phyloP scores from a whole-genome alignment of 2,329 filamentous ascomycete genomes.

The Fusarium sp. region DNA sequence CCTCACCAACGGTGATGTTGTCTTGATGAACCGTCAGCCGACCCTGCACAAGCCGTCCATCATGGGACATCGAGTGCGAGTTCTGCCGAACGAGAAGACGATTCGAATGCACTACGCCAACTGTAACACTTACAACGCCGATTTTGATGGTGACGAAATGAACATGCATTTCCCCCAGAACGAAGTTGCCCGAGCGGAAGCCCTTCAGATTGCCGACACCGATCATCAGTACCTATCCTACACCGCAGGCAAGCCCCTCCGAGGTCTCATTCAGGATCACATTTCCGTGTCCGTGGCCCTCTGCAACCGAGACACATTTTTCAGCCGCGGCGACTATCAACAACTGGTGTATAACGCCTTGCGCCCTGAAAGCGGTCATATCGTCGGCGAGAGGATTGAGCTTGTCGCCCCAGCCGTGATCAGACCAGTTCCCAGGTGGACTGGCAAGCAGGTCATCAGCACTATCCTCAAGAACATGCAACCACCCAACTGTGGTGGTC shows the following conservation, averaged over 20 bases:
- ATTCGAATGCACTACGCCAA: conserved; percentile 99
- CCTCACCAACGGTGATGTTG: conserved; percentile 94
- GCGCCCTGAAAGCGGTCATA: conserved; percentile 88
- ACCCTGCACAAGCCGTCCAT: conserved; percentile 98
- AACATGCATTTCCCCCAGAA: conserved; percentile 99
- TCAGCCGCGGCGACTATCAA: conserved; percentile 86
- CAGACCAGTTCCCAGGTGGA: conserved; percentile 85
- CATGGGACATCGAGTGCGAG: conserved; percentile 94
- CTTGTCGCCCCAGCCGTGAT: conserved; percentile 81
- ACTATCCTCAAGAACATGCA: conserved; percentile 93
- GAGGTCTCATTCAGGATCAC: conserved; percentile 98
- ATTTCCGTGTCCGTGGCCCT: conserved; percentile 92
- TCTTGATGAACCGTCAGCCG: conserved; percentile 98
- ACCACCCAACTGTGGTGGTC: conserved; percentile 74
- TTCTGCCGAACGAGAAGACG: conserved; percentile 92
- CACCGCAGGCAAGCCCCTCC: conserved; percentile 89
- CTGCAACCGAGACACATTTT: conserved; percentile 90
- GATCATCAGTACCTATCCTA: conserved; percentile 97
- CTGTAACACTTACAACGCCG: conserved; percentile 98
- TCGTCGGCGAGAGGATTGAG: conserved; percentile 80
- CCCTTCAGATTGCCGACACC: conserved; percentile 90
- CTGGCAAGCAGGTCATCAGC: conserved; percentile 93
- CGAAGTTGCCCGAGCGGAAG: conserved; percentile 91
- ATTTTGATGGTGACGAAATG: conserved; percentile 99
- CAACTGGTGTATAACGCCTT: conserved; percentile 92